Conservation (phyloP, 139 green algal species). For the Micractinium sp. region DNA sequence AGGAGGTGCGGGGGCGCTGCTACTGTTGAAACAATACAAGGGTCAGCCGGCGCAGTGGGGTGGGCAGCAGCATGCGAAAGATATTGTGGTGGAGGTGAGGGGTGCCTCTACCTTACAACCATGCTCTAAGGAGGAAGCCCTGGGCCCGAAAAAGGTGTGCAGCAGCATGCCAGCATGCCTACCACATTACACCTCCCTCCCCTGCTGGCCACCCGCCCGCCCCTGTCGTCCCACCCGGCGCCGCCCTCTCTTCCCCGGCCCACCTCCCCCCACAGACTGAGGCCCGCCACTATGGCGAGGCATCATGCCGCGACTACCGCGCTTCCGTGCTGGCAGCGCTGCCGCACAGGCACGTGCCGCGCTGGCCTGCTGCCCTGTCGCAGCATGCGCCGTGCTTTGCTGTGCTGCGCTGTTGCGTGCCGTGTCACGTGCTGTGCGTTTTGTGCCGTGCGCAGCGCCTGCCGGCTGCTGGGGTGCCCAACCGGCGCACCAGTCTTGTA, state of each 20-base stretch:
- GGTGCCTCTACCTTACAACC: no score
- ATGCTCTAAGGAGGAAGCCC: no score
- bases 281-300: constrained; percentile 84
- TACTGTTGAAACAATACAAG: neutral
- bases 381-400: neutral
- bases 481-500: no score
- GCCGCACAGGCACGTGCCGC: constrained; percentile 76
- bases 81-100: no score
- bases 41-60: neutral
- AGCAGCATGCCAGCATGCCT: neutral
- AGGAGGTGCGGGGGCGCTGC: constrained; percentile 1
- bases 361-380: neutral
- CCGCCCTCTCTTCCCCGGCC: neutral
- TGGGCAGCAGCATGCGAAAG: no score
- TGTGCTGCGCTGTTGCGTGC: neutral
- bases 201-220: neutral
- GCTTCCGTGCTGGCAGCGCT: constrained; percentile 83
- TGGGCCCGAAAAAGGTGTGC: no score
- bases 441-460: neutral
- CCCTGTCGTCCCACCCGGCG: neutral
- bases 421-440: neutral
- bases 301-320: constrained; percentile 93
- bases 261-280: constrained; percentile 49
- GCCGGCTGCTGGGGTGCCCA: neutral
- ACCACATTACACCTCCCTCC: neutral